Base-by-base conservation (phyloP, 2,329 filamentous ascomycete species). In the Didymella exigua region DNA sequence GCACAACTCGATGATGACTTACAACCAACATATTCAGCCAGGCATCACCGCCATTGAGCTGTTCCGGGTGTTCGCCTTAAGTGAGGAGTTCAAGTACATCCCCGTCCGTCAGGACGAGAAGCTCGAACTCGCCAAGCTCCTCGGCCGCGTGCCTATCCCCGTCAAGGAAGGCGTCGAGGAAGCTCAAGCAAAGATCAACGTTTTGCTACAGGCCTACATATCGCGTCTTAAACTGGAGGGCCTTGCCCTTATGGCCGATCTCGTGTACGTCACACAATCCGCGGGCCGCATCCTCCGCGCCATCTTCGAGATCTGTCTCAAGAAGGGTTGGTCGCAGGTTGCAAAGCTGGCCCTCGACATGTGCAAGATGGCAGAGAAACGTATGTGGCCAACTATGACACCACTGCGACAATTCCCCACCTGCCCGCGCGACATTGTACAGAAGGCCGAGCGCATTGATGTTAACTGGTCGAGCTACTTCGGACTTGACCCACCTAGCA, bases 361-460 rank as follows among this genome's bases (percentile, higher is more conserved):
- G 48, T 99, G 96, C 79, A 99, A 99, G 79, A 98, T 96, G 91
- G 95, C 93, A 0, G 95, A 99, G 80, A 96, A 96, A 82, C 86
- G 96, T 44, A 99, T 99, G 96, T 99, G 95, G 95, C 93, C 93
- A 13, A 98, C 93, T 5, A 99, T 98, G 95, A 91, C 91, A 31
- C 95, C 96, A 10, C 81, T 99, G 27, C 86, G 95, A 49, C 95
- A 99, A 70, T 99, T 99, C 71, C 69, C 71, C 9, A 63, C 56
- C n/a, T 96, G 92, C 69, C 87, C 93, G 3, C 82, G 86, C 34
- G 93, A 98, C 54, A 90, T 98, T 48, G 81, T 98, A 43, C 87
- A 91, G 63, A 98, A 98, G 77, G 89, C 93, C 3, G 95, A 99
- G 78, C 86, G 93, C 63, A 96, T 98, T 58, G 93, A 97, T 64